Percentiles rank a stretch among this genome's conserved stretches.
phyloP scores from a whole-genome alignment of 306 rosid species.

The Vigna nakashimae region DNA sequence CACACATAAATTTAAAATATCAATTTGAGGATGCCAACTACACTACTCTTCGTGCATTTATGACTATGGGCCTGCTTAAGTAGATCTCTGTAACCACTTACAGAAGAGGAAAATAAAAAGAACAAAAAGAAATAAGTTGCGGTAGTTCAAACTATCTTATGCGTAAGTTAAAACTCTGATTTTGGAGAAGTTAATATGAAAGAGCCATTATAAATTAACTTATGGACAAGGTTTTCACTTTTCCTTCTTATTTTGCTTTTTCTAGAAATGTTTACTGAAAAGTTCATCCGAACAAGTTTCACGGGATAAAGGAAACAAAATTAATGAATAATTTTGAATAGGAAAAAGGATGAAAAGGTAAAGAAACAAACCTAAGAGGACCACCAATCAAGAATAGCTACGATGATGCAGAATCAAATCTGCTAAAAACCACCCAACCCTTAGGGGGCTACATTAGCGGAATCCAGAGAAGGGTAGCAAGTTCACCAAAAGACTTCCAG shows the following conservation, averaged over 20 bases:
- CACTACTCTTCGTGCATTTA: conserved; percentile 9
- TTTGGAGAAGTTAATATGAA: no score
- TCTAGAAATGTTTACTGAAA: no score
- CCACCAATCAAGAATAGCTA: conserved; percentile 5
- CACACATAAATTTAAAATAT: conserved; percentile 3
- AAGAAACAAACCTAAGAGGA: not conserved
- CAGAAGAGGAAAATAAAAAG: no score
- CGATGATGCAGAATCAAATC: conserved; percentile 22
- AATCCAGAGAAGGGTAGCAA: conserved; percentile 27
- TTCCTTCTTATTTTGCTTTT: no score
- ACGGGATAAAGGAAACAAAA: not conserved
- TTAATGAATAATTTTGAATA: not conserved
- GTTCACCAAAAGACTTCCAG: not conserved
- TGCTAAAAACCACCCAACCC: not conserved
- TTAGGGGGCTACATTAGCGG: not conserved
- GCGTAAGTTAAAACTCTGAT: no score
- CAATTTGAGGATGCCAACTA: conserved; percentile 20
- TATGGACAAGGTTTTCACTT: no score
- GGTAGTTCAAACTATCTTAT: no score
- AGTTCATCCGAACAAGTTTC: not conserved
- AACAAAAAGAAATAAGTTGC: no score
- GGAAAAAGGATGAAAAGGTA: not conserved
- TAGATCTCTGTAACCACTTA: no score
- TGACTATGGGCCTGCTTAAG: not conserved
- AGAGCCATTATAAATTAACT: no score